Evolutionary conservation across 2,329 filamentous ascomycete species (phyloP), one percentile per base, ranked within the genome.

Genomic region (Amphichorda felina): DNA sequence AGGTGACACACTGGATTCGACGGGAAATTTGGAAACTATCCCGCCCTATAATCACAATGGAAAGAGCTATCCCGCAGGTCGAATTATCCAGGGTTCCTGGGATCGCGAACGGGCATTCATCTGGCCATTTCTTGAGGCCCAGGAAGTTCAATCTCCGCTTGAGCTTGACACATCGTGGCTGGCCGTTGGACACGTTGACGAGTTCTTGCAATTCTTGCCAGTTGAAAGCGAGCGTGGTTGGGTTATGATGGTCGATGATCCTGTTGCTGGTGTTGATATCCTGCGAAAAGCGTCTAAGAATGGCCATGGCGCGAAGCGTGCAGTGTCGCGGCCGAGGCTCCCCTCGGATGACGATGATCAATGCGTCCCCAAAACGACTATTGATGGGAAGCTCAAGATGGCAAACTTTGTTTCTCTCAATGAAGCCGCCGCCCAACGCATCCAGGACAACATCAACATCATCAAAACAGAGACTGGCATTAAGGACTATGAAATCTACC

Each of bases 1-100:
- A 9, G 16, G 40, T n/a, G 11, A 4, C 11, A 10, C 5, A 10
- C 9, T 11, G 26, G 26, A 11, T 27, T 27, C 26, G 41, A 41
- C 5, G 4, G 51, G 59, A 0, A 61, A 62, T 36, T 33, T 63
- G 4, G 58, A 62, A 38, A 56, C 55, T 0, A 59, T 60, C 19
- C 59, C 56, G 4, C 58, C 59, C 0, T 47, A 50, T 17, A 41
- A 21, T 2, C 22, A 42, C 33, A 40, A 46, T 2, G 46, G 42
- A 0, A 43, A 39, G 11, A 34, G 31, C 2, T 53, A 44, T 4
- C 45, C 45, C 0, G 43, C 42, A 0, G 49, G 49, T 0, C 43
- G 49, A 15, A 28, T 44, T 2, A 43, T 51, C n/a, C 35, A 39
- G 35, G 48, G 50, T 4, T 37, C 40, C 1, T 41, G 35, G 19